phyloP scores from a whole-genome alignment of 179 eudicot genomes.

The Actinidia arguta region DNA sequence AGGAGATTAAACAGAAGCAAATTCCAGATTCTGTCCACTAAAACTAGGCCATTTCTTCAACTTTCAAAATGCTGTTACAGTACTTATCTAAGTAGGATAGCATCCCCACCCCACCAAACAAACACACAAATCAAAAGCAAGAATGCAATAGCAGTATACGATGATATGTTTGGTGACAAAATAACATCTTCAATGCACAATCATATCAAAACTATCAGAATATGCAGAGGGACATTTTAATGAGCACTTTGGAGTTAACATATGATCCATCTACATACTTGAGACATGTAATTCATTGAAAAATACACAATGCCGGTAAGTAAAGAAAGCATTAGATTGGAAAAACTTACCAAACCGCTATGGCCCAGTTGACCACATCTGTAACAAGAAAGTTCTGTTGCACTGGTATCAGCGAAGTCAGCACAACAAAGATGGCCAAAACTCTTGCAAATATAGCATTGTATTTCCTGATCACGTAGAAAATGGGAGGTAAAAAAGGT shows the following conservation, averaged over 20 bases:
- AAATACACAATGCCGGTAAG: neutral
- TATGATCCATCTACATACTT: neutral
- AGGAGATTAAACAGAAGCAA: neutral
- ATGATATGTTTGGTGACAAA: neutral
- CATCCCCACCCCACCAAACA: neutral
- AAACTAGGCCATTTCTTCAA: neutral
- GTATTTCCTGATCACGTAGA: constrained; percentile 62
- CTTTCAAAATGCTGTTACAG: neutral
- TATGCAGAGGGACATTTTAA: neutral
- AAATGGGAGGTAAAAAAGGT: neutral
- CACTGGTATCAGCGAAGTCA: constrained; percentile 50
- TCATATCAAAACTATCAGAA: neutral
- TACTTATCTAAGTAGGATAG: neutral
- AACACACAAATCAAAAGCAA: neutral
- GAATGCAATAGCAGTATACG: neutral
- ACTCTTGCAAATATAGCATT: constrained; percentile 83
- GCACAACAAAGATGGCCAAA: constrained; percentile 94
- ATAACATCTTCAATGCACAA: neutral
- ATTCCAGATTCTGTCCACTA: neutral
- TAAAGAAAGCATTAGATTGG: neutral
- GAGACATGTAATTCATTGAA: neutral
- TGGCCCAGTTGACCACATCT: constrained; percentile 94
- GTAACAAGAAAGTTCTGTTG: constrained; percentile 74
- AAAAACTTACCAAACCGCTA: constrained; percentile 73
- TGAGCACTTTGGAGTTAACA: neutral